These are phyloP conservation scores for Aspergillus sergii DNA, from an alignment of 2,329 filamentous ascomycete species.

Conservation along the genomic window DNA sequence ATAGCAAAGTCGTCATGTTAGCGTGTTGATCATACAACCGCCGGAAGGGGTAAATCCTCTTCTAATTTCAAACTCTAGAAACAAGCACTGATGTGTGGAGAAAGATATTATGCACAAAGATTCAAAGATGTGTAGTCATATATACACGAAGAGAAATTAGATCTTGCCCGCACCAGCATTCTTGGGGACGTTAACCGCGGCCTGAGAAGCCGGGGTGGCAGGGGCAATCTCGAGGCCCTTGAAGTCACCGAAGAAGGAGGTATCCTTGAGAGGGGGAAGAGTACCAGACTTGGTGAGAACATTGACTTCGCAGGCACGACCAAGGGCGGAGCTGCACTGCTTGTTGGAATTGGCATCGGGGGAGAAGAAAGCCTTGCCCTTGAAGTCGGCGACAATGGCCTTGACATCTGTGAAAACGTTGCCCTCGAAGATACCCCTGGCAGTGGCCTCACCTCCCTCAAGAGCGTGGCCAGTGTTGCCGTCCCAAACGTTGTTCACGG, in stretches of 20 bases:
- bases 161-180: background rate
- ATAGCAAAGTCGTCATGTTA: no score
- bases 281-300: background rate
- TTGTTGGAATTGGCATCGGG: background rate
- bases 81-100: background rate
- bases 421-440: background rate
- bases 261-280: background rate
- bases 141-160: background rate
- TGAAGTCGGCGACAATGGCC: background rate
- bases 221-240: background rate
- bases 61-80: background rate
- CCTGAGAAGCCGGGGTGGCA: background rate
- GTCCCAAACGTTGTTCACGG: conserved; percentile 63
- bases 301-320: background rate
- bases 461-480: conserved; percentile 60
- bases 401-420: background rate
- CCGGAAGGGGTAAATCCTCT: no score
- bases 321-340: background rate
- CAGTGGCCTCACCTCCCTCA: conserved; percentile 35
- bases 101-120: background rate
- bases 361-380: background rate
- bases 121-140: background rate
- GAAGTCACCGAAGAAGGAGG: background rate
- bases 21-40: no score
- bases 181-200: background rate